Percentiles rank a stretch among this genome's conserved stretches.
phyloP scores from a whole-genome alignment of 176 grass and related monocot genomes.

The Aegilops sharonensis region DNA sequence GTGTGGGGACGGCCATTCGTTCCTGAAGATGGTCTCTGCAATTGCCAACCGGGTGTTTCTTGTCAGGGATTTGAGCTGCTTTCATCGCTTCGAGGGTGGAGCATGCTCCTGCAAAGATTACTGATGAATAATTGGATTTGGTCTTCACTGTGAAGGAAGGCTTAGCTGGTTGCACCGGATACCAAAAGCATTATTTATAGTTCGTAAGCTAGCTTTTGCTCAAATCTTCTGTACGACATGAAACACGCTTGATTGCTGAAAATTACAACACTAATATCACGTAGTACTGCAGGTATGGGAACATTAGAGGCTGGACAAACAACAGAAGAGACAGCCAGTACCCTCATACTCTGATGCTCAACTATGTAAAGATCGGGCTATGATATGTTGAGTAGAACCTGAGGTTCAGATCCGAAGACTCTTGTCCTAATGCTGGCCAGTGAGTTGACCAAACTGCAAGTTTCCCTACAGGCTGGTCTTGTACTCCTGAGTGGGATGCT shows the following conservation, averaged over 20 bases:
- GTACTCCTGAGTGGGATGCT: neutral
- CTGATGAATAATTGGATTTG: constrained; percentile 28
- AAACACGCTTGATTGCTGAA: neutral
- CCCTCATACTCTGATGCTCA: neutral
- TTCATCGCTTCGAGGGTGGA: constrained; percentile 55
- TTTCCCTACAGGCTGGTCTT: neutral
- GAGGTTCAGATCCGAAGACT: neutral
- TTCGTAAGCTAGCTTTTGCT: neutral
- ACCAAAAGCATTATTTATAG: no score
- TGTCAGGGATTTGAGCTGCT: constrained; percentile 59
- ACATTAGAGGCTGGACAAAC: neutral
- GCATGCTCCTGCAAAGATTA: constrained; percentile 61
- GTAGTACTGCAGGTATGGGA: neutral
- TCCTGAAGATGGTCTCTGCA: constrained; percentile 45
- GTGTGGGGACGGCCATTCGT: constrained; percentile 57
- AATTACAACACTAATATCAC: neutral
- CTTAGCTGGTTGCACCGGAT: no score
- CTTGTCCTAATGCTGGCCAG: constrained; percentile 26
- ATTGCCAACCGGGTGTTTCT: constrained; percentile 39
- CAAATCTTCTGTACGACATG: neutral
- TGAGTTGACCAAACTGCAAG: neutral
- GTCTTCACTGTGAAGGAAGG: neutral
- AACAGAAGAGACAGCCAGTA: neutral
- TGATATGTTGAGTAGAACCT: constrained; percentile 34
- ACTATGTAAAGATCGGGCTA: constrained; percentile 32